These are phyloP conservation scores for Dendrobium nobile DNA, from an alignment of 106 monocot genomes.

Conservation along the genomic window DNA sequence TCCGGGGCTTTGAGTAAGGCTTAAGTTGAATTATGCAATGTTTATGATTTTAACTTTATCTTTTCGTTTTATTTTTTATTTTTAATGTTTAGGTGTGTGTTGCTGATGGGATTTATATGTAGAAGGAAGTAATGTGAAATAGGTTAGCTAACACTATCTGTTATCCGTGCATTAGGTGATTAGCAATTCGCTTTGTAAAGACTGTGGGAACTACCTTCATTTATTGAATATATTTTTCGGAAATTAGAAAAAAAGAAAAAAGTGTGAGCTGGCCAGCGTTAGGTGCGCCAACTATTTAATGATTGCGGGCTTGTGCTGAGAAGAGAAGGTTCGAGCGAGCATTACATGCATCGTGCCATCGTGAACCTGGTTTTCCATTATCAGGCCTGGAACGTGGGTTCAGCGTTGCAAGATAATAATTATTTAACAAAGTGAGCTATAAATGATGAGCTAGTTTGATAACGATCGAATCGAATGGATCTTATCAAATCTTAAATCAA, in stretches of 20 bases:
- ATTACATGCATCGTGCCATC: not conserved
- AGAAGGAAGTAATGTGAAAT: not conserved
- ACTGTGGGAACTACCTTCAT: no score
- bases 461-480: no score
- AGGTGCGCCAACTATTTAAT: not conserved
- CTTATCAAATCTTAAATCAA: no score
- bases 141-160: constrained; percentile 4
- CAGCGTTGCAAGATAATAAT: no score
- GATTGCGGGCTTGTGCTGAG: no score
- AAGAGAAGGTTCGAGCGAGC: no score
- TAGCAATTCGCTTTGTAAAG: not conserved
- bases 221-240: not conserved
- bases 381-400: not conserved
- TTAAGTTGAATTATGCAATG: not conserved
- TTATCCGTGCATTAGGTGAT: not conserved
- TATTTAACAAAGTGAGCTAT: no score
- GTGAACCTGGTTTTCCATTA: not conserved
- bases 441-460: no score
- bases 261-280: not conserved
- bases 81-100: constrained; percentile 1
- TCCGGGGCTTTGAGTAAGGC: not conserved
- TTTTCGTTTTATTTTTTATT: not conserved
- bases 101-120: not conserved
- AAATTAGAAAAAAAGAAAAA: not conserved
- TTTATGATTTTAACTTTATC: not conserved